phyloP scores from a whole-genome alignment of 1,284 basidiomycete genomes.

The Dichomitus squalens region DNA sequence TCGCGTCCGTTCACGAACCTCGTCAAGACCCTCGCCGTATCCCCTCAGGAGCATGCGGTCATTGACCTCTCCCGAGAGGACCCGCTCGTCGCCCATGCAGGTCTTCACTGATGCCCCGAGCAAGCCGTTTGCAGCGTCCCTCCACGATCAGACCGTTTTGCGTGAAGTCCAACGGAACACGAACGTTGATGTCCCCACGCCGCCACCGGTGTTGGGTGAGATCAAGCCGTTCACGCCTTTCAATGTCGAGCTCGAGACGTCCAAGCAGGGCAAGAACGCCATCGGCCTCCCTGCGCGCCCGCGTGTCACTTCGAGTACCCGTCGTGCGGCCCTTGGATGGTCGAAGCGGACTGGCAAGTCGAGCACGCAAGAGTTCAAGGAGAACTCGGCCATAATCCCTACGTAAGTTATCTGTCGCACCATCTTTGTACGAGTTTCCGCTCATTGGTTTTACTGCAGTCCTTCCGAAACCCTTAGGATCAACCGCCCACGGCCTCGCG shows the following conservation, averaged over 20 bases:
- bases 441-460: conserved; percentile 36
- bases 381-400: conserved; percentile 49
- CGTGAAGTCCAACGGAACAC: conserved; percentile 39
- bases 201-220: conserved; percentile 40
- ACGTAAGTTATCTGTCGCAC: conserved; percentile 48
- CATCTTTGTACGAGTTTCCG: not conserved
- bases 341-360: conserved; percentile 51
- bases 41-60: conserved; percentile 52
- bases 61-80: conserved; percentile 45
- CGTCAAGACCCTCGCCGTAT: conserved; percentile 73
- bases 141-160: conserved; percentile 15
- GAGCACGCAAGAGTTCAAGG: conserved; percentile 42
- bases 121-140: conserved; percentile 22
- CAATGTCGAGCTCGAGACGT: conserved; percentile 31
- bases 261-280: conserved; percentile 27
- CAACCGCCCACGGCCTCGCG: conserved; percentile 66
- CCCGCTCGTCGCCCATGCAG: conserved; percentile 27
- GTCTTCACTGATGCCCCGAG: conserved; percentile 19
- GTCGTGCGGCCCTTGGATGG: conserved; percentile 62
- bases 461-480: conserved; percentile 63
- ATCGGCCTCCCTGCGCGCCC: conserved; percentile 47
- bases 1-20: conserved; percentile 63
- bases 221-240: conserved; percentile 48
- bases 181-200: conserved; percentile 33
- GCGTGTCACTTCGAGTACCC: conserved; percentile 53